Conservation (phyloP, 257 asterid species). For the Jaltomata sinuosa region DNA sequence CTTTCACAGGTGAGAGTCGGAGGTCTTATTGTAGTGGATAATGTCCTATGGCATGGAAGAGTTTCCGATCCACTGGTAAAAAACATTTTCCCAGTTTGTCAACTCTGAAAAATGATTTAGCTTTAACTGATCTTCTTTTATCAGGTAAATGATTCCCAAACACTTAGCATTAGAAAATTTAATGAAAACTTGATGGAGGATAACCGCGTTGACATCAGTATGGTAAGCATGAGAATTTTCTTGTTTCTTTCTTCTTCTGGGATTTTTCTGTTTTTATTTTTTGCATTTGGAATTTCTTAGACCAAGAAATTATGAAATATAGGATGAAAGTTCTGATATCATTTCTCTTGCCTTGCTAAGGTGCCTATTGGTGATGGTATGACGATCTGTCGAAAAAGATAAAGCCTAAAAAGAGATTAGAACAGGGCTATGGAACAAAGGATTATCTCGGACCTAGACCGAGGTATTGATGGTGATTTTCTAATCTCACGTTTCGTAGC, state of each 20-base stretch:
- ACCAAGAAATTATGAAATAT: not conserved
- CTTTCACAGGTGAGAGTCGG: conserved; percentile 65
- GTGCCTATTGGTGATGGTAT: conserved; percentile 90
- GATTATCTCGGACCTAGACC: too few relatives aligned
- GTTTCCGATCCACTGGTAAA: conserved; percentile 82
- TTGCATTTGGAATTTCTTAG: not conserved
- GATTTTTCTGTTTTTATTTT: not conserved
- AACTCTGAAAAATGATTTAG: not conserved
- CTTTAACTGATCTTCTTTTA: not conserved
- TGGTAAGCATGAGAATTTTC: conserved; percentile 41
- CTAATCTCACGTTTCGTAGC: too few relatives aligned
- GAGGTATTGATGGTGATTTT: too few relatives aligned
- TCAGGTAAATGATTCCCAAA: conserved; percentile 65
- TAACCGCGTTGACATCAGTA: conserved; percentile 74
- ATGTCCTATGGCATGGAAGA: conserved; percentile 95
- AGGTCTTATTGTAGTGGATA: conserved; percentile 80
- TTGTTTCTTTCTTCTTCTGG: not conserved
- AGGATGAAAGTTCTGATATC: not conserved
- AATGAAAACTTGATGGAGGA: conserved; percentile 61
- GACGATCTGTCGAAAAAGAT: conserved; percentile 67
- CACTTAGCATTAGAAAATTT: conserved; percentile 60
- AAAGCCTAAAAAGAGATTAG: not conserved
- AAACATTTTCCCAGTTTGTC: not conserved
- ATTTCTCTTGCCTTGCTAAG: conserved; percentile 8
- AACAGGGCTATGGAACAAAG: not conserved